These are phyloP conservation scores for Cylindrotheca fusiformis DNA, from an alignment of 108 stramenopile species.

Conservation along the genomic window DNA sequence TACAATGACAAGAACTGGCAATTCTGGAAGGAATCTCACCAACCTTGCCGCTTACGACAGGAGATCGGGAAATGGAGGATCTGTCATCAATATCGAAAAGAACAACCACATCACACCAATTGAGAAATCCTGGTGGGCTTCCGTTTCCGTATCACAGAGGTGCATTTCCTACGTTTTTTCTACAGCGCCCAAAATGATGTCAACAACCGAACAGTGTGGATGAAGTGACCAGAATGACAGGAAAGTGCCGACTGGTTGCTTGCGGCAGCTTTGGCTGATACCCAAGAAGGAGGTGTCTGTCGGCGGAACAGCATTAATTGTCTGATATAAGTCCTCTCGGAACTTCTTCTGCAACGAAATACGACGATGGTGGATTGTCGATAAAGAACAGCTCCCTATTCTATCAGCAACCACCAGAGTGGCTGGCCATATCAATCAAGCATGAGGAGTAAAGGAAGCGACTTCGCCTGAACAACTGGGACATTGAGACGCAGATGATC, in stretches of 20 bases:
- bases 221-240: not conserved
- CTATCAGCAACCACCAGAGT: constrained; percentile 1
- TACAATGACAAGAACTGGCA: not conserved
- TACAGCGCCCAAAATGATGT: not conserved
- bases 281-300: constrained; percentile 3
- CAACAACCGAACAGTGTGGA: not conserved
- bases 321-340: constrained; percentile 1
- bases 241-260: not conserved
- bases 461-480: not conserved
- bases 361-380: not conserved
- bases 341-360: not conserved
- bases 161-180: not conserved
- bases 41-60: not conserved
- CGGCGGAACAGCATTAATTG: not conserved
- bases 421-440: not conserved
- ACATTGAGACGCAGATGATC: not conserved
- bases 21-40: not conserved
- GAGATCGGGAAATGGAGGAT: not conserved
- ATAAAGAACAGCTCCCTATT: constrained; percentile 3
- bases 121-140: no score
- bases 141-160: constrained; percentile 1
- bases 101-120: no score
- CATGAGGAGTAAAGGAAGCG: not conserved
- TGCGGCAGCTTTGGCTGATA: not conserved
- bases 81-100: no score